These are phyloP conservation scores for Amaranthus cruentus DNA, from an alignment of 148 eudicot species.

Conservation along the genomic window DNA sequence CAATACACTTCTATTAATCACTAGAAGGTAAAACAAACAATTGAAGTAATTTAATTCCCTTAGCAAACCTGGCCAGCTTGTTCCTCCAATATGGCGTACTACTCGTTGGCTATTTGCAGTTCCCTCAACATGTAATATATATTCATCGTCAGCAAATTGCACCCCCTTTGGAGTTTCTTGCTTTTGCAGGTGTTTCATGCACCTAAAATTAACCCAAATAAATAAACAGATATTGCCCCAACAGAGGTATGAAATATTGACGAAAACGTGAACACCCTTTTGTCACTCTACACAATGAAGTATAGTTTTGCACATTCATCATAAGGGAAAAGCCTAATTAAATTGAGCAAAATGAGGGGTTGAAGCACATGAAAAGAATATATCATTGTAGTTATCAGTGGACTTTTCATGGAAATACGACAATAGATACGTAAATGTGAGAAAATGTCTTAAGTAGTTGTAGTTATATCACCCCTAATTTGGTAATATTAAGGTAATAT, in stretches of 20 bases:
- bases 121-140: constrained; percentile 90
- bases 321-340: background rate
- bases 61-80: constrained; percentile 85
- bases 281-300: too few relatives aligned
- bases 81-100: constrained; percentile 79
- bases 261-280: too few relatives aligned
- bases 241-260: too few relatives aligned
- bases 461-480: background rate
- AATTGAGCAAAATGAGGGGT: too few relatives aligned
- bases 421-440: background rate
- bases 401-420: too few relatives aligned
- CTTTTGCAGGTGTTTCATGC: constrained; percentile 62
- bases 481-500: background rate
- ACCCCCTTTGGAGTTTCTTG: constrained; percentile 64
- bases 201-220: constrained; percentile 33
- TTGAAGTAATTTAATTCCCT: background rate
- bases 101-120: constrained; percentile 76
- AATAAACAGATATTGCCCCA: background rate
- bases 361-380: too few relatives aligned
- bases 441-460: background rate
- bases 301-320: too few relatives aligned
- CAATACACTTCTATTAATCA: background rate
- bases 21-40: background rate
- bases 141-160: constrained; percentile 71
- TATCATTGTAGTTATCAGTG: too few relatives aligned